phyloP scores from a whole-genome alignment of 1,284 basidiomycete species.

The Leccinum subrobustum region DNA sequence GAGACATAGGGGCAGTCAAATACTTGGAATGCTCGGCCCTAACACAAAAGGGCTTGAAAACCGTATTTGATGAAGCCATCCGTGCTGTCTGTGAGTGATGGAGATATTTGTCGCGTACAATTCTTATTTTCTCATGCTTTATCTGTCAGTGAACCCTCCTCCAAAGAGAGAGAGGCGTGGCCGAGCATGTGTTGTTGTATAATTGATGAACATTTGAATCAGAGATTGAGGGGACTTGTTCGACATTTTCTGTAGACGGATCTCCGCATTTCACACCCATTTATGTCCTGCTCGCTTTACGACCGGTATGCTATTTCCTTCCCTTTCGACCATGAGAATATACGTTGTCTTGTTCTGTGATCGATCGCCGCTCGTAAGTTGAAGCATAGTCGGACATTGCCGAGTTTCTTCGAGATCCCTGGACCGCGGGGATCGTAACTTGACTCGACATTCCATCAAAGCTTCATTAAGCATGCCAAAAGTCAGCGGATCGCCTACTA shows the following conservation, averaged over 20 bases:
- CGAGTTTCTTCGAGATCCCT: too few relatives aligned
- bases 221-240: conserved; percentile 19
- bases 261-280: conserved; percentile 52
- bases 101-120: conserved; percentile 9
- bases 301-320: conserved; percentile 35
- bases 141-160: conserved; percentile 67
- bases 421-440: neutral
- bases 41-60: conserved; percentile 97
- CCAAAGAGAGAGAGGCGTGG: conserved; percentile 53
- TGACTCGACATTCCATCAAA: neutral
- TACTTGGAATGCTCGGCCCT: conserved; percentile 97
- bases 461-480: conserved; percentile 23
- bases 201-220: conserved; percentile 31
- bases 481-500: conserved; percentile 6
- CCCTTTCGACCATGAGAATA: conserved; percentile 20
- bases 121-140: conserved; percentile 11
- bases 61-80: conserved; percentile 96
- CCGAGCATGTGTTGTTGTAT: conserved; percentile 71
- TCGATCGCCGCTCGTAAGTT: neutral
- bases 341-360: conserved; percentile 10
- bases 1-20: conserved; percentile 94
- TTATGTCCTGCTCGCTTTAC: conserved; percentile 54
- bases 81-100: conserved; percentile 79
- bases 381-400: too few relatives aligned
- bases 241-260: conserved; percentile 30